Conservation (phyloP, 768 basidiomycete species). For the Suillus plorans region DNA sequence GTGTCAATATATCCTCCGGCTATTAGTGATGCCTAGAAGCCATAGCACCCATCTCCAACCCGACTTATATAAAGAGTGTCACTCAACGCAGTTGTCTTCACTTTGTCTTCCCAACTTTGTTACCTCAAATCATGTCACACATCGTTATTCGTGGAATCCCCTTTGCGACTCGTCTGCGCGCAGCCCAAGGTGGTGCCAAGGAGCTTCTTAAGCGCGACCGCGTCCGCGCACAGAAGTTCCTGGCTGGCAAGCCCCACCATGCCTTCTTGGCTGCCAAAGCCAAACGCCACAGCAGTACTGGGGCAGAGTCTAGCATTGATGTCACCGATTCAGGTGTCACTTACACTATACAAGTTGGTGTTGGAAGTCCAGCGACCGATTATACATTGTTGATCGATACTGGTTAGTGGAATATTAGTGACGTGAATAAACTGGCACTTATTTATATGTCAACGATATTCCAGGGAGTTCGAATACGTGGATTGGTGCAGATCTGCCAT, state of each 20-base stretch:
- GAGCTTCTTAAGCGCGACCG: slow-evolving; percentile 49
- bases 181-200: slow-evolving; percentile 33
- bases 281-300: slow-evolving; percentile 13
- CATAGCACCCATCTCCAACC: not conserved
- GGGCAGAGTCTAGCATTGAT: slow-evolving; percentile 37
- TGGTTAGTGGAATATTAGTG: slow-evolving; percentile 28
- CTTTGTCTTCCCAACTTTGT: not conserved
- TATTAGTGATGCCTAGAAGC: not conserved
- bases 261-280: slow-evolving; percentile 38
- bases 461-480: slow-evolving; percentile 48
- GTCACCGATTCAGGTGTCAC: slow-evolving; percentile 56
- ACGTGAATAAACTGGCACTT: not conserved
- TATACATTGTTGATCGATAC: slow-evolving; percentile 56
- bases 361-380: slow-evolving; percentile 46
- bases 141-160: slow-evolving; percentile 39
- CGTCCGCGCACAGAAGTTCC: slow-evolving; percentile 52
- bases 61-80: slow-evolving; percentile 20
- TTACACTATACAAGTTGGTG: slow-evolving; percentile 48
- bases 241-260: slow-evolving; percentile 54
- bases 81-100: not conserved
- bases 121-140: slow-evolving; percentile 37
- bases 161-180: slow-evolving; percentile 30
- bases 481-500: slow-evolving; percentile 49
- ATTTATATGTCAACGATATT: not conserved
- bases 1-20: not conserved